Conservation (phyloP, 1,284 basidiomycete species). For the Papiliotrema flavescens region DNA sequence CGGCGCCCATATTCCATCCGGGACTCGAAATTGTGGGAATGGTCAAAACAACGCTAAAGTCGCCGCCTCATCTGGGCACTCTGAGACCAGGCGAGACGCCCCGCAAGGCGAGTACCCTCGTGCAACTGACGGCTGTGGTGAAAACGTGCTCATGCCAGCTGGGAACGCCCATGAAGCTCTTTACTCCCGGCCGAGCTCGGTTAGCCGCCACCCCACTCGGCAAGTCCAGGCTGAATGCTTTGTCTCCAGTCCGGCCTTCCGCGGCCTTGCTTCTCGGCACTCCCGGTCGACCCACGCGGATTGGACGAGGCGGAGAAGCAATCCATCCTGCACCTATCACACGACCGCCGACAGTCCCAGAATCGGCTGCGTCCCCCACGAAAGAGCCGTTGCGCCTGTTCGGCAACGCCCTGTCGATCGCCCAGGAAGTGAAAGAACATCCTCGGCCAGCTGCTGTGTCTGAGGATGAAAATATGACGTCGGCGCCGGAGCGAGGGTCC, state of each 20-base stretch:
- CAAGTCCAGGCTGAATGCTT: too few species aligned
- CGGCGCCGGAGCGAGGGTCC: slow-evolving; percentile 13
- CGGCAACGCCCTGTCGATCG: not conserved
- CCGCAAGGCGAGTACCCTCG: not conserved
- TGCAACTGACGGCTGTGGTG: too few species aligned
- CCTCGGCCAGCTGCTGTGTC: too few species aligned
- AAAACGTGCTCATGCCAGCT: not conserved
- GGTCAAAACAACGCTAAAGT: not conserved
- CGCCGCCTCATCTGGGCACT: too few species aligned
- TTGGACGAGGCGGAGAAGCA: not conserved
- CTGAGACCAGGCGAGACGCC: not conserved
- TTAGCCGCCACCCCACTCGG: too few species aligned
- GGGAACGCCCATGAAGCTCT: slow-evolving; percentile 13
- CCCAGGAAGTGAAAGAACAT: not conserved
- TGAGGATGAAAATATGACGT: too few species aligned
- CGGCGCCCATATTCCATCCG: too few species aligned
- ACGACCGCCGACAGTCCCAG: too few species aligned
- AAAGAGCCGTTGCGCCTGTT: not conserved
- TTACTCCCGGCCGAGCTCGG: slow-evolving; percentile 7
- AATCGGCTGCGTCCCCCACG: too few species aligned
- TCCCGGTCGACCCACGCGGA: not conserved
- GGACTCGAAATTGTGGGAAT: too few species aligned
- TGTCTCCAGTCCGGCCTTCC: too few species aligned
- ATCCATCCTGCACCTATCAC: too few species aligned
- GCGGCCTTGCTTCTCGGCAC: not conserved